Base-by-base conservation (phyloP, 2,329 filamentous ascomycete genomes). In the Raffaelea ambrosiae region DNA sequence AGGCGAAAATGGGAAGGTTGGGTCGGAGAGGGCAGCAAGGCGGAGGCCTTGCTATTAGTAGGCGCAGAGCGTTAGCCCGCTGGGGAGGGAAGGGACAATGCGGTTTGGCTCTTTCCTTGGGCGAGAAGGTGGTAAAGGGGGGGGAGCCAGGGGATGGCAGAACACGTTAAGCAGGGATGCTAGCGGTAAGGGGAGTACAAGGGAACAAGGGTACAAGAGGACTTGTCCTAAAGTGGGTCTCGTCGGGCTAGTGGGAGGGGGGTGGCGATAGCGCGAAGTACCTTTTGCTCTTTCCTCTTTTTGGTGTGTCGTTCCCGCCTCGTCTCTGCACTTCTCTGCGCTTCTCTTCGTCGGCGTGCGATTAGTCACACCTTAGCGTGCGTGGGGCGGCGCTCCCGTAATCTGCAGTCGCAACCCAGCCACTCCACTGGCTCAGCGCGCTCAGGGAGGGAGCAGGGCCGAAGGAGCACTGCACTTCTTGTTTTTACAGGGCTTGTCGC, bases 251-350 rank as follows among this genome's bases (percentile, higher is more conserved):
- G 35, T 48, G 51, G 49, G 49, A 51, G 55, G 53, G 54, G 56
- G 13, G 56, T 58, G 56, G 36, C 42, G 21, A 42, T 58, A 58
- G 36, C 31, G 16, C 26, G 16, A 52, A 43, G 47, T 54, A 55
- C 40, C 40, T 51, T 47, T 50, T 36, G 9, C 8, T 20, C 21
- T 29, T 41, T 19, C 13, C 20, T 16, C 33, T 14, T 16, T 19
- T 16, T 7, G 20, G 4, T 35, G 7, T 29, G 7, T 13, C 7
- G 13, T 13, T 29, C 7, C 7, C 26, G 7, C 26, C 26, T 29
- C 26, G 7, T 7, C 7, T 13, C 13, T 7, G 7, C 13, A 7
- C 26, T 29, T 29, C 26, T 29, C 26, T 29, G 7, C 13, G 7
- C 13, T 13, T 29, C 7, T 13, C 26, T 13, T 13, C 26, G 7